Conservation (phyloP, 2,329 filamentous ascomycete species). For the Fusarium acutatum region DNA sequence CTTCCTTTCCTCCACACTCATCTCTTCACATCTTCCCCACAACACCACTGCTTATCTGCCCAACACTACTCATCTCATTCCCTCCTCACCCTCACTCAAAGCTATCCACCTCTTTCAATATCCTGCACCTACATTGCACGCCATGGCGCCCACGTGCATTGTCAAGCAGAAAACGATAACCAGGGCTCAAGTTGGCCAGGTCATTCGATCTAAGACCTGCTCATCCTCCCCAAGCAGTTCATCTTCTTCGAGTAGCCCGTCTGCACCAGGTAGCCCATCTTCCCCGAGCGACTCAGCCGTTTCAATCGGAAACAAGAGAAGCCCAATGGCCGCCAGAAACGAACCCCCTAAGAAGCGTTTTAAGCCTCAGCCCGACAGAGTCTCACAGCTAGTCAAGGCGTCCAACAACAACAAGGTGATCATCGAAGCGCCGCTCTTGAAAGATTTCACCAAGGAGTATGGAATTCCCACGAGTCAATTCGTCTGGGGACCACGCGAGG, state of each 20-base stretch:
- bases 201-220: neutral
- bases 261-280: neutral
- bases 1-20: neutral
- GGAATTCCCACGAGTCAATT: constrained; percentile 23
- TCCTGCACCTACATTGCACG: neutral
- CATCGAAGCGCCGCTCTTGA: constrained; percentile 12
- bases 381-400: neutral
- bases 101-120: neutral
- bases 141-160: neutral
- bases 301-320: neutral
- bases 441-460: constrained; percentile 14
- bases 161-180: neutral
- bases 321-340: neutral
- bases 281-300: neutral
- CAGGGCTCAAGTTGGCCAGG: neutral
- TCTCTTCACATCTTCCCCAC: neutral
- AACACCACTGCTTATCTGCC: neutral
- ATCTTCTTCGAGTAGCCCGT: neutral
- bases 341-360: neutral
- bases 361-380: neutral
- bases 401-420: neutral
- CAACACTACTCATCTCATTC: neutral
- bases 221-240: neutral
- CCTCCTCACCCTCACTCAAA: neutral
- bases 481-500: constrained; percentile 7